Evolutionary conservation across 2,329 filamentous ascomycete genomes (phyloP), one percentile per base, ranked within the genome.

Genomic region (Botryotinia calthae): DNA sequence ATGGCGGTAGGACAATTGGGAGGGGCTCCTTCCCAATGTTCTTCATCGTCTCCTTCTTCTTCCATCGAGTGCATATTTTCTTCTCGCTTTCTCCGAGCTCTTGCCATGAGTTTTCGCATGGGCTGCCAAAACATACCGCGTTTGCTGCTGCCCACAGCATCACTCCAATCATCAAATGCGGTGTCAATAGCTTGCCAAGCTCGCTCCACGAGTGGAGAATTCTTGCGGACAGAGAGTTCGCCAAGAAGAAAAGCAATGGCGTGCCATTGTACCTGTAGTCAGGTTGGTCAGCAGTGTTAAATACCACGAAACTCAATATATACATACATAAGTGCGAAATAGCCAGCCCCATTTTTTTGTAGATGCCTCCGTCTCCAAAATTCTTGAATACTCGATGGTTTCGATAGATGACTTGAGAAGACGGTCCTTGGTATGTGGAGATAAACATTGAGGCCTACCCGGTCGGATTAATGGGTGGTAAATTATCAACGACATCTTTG

Each of bases 81-180:
- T 59, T 84, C 83, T 66, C 89, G 83, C 61, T 85, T 86, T 20
- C 84, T 84, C 62, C 83, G 82, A 20, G 90, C 90, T 78, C 88
- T 88, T 22, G 84, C 84, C 81, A 91, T 87, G 2, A 92, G 82
- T 75, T 87, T 89, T 40, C 85, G 83, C 64, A 92, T 82, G 0
- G 89, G 89, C 61, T 87, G 86, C 90, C 90, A 92, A 0, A 91
- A 81, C 82, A 88, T 87, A 4, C 87, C 86, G 69, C 85, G 85
- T 70, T 84, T 85, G n/a, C 81, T 81, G 25, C 82, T 76, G 18
- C 56, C 67, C 4, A 79, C 75, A 2, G 72, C 73, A 9, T 65
- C 72, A 31, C 71, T 76, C 79, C 78, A 80, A 37, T 76, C 73
- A 1, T 62, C 62, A 61, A 81, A 81, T 1, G 78, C 73, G n/a